phyloP scores from a whole-genome alignment of 2,329 filamentous ascomycete species.

The Mariannaea sp. region DNA sequence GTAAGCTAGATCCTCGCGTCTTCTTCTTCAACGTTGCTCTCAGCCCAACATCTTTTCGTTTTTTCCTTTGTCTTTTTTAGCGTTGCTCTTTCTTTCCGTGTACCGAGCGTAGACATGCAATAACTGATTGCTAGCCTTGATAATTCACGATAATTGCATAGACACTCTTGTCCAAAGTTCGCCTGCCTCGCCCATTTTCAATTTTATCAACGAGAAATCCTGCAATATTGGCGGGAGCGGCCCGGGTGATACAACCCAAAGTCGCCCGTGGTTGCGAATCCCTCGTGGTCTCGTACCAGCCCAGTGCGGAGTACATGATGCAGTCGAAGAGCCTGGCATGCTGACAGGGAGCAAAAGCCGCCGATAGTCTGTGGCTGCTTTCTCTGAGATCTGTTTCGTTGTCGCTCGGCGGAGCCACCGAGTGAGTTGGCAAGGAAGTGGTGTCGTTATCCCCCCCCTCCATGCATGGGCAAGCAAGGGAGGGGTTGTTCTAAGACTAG shows the following conservation, averaged over 20 bases:
- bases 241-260: constrained; percentile 29
- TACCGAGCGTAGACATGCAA: neutral
- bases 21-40: constrained; percentile 10
- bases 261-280: constrained; percentile 23
- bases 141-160: constrained; percentile 8
- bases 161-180: constrained; percentile 14
- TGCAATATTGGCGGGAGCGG: constrained; percentile 34
- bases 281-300: constrained; percentile 31
- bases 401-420: constrained; percentile 28
- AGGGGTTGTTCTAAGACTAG: constrained; percentile 30
- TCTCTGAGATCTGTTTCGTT: constrained; percentile 36
- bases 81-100: constrained; percentile 1
- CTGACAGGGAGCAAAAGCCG: constrained; percentile 34
- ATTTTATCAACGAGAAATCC: constrained; percentile 33
- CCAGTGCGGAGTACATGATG: constrained; percentile 35
- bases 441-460: constrained; percentile 37
- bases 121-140: neutral
- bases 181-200: constrained; percentile 20
- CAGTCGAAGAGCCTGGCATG: constrained; percentile 25
- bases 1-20: constrained; percentile 37
- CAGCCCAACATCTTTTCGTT: neutral
- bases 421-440: constrained; percentile 38
- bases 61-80: constrained; percentile 10
- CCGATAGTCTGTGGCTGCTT: constrained; percentile 32
- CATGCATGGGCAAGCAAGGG: constrained; percentile 30